These are phyloP conservation scores for Alternaria burnsii DNA, from an alignment of 2,329 filamentous ascomycete genomes.

Conservation along the genomic window DNA sequence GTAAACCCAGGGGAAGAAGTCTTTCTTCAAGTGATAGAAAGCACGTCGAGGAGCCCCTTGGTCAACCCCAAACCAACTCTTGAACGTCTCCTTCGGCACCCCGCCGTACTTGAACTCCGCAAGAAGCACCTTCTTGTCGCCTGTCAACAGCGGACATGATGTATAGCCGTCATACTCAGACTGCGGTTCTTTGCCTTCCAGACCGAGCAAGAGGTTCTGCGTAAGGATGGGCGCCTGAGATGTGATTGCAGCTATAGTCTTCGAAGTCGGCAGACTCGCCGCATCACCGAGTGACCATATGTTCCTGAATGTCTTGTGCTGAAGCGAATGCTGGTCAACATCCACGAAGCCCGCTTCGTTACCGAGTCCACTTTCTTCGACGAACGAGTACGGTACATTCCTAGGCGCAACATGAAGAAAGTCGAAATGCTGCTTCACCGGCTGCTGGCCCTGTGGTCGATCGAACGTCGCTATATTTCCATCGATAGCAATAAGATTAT, in stretches of 20 bases:
- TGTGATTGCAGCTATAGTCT: constrained; percentile 51
- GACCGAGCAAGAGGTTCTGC: constrained; percentile 39
- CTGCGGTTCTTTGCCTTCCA: constrained; percentile 37
- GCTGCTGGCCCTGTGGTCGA: constrained; percentile 31
- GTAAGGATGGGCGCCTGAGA: constrained; percentile 48
- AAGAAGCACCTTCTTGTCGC: constrained; percentile 69
- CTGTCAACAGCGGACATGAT: constrained; percentile 49
- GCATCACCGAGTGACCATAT: constrained; percentile 52
- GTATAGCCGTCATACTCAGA: constrained; percentile 51
- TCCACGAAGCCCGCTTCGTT: constrained; percentile 50
- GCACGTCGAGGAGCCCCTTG: constrained; percentile 63
- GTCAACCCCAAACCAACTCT: constrained; percentile 62
- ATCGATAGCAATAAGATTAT: constrained; percentile 48
- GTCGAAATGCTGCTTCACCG: constrained; percentile 46
- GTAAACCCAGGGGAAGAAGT: constrained; percentile 62
- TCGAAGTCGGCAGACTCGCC: constrained; percentile 48
- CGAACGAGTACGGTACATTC: constrained; percentile 48
- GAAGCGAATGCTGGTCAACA: constrained; percentile 45
- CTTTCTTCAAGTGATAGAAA: constrained; percentile 70
- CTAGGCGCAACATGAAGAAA: constrained; percentile 50
- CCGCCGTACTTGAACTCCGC: constrained; percentile 73
- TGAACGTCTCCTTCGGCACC: constrained; percentile 69
- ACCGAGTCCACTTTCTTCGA: constrained; percentile 45
- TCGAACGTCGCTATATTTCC: constrained; percentile 49
- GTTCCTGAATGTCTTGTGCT: constrained; percentile 48